phyloP scores from a whole-genome alignment of 2,329 filamentous ascomycete species.

The Diaporthe nobilis region DNA sequence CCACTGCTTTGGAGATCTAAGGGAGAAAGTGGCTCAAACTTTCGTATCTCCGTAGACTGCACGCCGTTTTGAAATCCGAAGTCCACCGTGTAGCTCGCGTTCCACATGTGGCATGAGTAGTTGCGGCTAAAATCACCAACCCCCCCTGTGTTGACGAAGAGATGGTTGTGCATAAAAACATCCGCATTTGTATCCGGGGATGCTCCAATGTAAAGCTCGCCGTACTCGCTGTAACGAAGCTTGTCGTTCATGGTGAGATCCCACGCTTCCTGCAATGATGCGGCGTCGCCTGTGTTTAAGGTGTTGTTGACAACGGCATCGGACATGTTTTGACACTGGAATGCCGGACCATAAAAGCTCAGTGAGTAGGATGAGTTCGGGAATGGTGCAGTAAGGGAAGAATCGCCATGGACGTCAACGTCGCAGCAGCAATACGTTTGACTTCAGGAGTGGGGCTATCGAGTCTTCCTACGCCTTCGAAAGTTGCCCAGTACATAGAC shows the following conservation, averaged over 20 bases:
- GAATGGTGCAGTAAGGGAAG: background rate
- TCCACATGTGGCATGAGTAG: constrained; percentile 5
- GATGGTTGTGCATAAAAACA: background rate
- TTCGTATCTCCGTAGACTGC: background rate
- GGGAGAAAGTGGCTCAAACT: background rate
- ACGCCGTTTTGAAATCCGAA: background rate
- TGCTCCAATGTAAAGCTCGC: background rate
- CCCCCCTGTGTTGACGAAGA: constrained; percentile 1
- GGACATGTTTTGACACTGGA: background rate
- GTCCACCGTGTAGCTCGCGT: background rate
- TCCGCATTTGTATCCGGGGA: background rate
- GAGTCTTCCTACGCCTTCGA: background rate
- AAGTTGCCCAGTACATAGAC: background rate
- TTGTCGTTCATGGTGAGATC: background rate
- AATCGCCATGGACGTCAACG: background rate
- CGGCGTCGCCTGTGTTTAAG: too few species aligned
- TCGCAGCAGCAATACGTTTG: background rate
- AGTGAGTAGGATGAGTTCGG: constrained; percentile 11
- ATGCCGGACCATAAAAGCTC: background rate
- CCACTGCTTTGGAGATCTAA: background rate
- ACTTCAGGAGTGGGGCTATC: background rate
- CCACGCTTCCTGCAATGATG: background rate
- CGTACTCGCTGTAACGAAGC: accelerated
- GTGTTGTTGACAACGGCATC: background rate
- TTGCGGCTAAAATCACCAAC: background rate